Evolutionary conservation across 129 eudicot genomes (phyloP).

Genomic region (Artemisia annua): DNA sequence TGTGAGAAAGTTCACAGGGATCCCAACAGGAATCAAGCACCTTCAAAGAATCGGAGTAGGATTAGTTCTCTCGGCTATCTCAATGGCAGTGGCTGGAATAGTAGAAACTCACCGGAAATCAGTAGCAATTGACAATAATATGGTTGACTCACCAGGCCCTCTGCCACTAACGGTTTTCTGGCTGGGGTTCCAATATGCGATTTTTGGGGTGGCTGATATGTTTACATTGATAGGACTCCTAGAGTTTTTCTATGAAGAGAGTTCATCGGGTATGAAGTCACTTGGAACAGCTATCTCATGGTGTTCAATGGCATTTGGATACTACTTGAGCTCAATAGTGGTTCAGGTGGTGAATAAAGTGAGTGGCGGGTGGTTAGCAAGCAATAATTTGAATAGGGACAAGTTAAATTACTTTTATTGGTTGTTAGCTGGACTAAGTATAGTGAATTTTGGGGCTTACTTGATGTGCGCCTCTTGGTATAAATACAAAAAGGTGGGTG

Average conservation of each 20-base stretch:
- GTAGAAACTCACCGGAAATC: constrained; percentile 65
- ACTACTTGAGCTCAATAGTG: constrained; percentile 60
- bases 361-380: constrained; percentile 75
- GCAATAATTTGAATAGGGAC: constrained; percentile 67
- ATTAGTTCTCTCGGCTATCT: constrained; percentile 60
- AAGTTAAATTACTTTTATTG: constrained; percentile 69
- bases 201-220: constrained; percentile 76
- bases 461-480: constrained; percentile 74
- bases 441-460: constrained; percentile 66
- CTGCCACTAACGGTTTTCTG: constrained; percentile 67
- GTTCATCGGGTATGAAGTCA: constrained; percentile 77
- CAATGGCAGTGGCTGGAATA: constrained; percentile 63
- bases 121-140: constrained; percentile 48
- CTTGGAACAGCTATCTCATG: constrained; percentile 71
- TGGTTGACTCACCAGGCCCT: constrained; percentile 62
- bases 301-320: constrained; percentile 83
- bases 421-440: constrained; percentile 58
- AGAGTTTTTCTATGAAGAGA: constrained; percentile 80
- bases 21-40: constrained; percentile 67
- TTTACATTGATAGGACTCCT: constrained; percentile 69
- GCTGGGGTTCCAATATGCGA: constrained; percentile 57
- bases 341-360: constrained; percentile 73
- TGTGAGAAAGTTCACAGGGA: constrained; percentile 52
- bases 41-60: constrained; percentile 76
- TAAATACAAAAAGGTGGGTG: constrained; percentile 52